These are phyloP conservation scores for Sclerotinia sclerotiorum DNA, from an alignment of 2,329 filamentous ascomycete species.

Conservation along the genomic window DNA sequence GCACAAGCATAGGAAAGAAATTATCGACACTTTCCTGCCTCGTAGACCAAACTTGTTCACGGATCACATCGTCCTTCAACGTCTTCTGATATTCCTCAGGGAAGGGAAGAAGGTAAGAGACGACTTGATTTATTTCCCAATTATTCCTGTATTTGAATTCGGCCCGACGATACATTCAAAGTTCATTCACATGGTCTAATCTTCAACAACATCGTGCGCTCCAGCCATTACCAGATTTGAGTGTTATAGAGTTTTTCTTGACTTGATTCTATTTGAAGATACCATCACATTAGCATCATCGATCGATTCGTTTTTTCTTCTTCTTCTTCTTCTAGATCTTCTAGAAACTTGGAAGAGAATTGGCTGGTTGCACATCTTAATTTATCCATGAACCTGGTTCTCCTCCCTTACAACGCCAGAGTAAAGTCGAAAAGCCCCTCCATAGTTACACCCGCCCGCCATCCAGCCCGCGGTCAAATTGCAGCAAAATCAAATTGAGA, in stretches of 20 bases:
- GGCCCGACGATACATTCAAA: not conserved
- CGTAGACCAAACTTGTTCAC: conserved; percentile 4
- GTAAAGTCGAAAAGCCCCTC: conserved; percentile 3
- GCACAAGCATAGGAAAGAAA: conserved; percentile 13
- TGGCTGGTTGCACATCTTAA: not conserved
- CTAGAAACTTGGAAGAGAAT: conserved; percentile 14
- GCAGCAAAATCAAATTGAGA: not conserved
- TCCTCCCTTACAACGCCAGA: conserved; percentile 12
- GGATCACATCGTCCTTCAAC: conserved; percentile 18
- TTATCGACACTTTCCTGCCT: not conserved
- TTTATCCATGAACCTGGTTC: conserved; percentile 17
- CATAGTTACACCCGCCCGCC: conserved; percentile 11
- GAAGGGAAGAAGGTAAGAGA: not conserved
- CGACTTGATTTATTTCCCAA: not conserved
- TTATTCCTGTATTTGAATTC: not conserved
- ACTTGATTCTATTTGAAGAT: not conserved
- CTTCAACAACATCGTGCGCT: not conserved
- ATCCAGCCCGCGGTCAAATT: not conserved
- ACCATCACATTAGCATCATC: not conserved
- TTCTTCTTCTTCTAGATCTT: conserved; percentile 9
- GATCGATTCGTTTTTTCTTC: not conserved
- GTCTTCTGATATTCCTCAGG: not conserved
- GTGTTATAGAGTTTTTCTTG: not conserved
- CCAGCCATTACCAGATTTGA: not conserved
- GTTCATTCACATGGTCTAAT: not conserved